Evolutionary conservation across 2,329 filamentous ascomycete species (phyloP), one percentile per base, ranked within the genome.

Genomic region (Ilyonectria destructans): DNA sequence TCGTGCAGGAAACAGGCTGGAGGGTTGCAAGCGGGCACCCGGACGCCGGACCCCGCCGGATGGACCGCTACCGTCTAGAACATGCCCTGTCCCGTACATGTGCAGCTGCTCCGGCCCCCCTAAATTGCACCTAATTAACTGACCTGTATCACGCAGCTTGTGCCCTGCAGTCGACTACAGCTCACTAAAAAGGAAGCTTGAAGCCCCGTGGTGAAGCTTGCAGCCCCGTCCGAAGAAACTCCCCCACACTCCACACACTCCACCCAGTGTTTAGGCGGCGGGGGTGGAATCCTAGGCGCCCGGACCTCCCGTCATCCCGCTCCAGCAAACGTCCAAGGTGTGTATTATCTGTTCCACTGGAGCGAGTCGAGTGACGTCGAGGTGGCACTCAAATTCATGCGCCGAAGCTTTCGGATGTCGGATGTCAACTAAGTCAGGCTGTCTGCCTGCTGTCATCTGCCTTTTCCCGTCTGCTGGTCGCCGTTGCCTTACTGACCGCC

Each of bases 231-330:
- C 48, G 48, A 52, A 52, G 13, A 3, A 29, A 12, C 7, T 37
- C 23, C 56, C 37, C 62, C 62, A 35, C 62, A 52, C 45, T 43
- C 62, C 33, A 45, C 62, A 29, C 62, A 52, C 31, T 43, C 62
- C 33, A 45, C 43, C 21, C 37, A 54, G 43, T 13, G 17, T 40
- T 49, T 5, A 51, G 45, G 57, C 43, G 17, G 43, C 26, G 46
- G 35, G n/a, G 46, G 57, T 55, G 58, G 45, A 21, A 40, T 49
- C 56, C 56, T 52, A 40, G 35, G 51, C 58, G 63, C 43, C 62
- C 40, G 45, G 52, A 37, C 45, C 33, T 46, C 59, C 52, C 52
- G 64, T 58, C 52, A 62, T 66, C 64, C 64, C 64, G 64, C 54
- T 43, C 13, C 45, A 51, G 57, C 19, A 23, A 15, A 29, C 45